Conservation (phyloP, 164 flowering plant genomes). For the Chloranthus sessilifolius region DNA sequence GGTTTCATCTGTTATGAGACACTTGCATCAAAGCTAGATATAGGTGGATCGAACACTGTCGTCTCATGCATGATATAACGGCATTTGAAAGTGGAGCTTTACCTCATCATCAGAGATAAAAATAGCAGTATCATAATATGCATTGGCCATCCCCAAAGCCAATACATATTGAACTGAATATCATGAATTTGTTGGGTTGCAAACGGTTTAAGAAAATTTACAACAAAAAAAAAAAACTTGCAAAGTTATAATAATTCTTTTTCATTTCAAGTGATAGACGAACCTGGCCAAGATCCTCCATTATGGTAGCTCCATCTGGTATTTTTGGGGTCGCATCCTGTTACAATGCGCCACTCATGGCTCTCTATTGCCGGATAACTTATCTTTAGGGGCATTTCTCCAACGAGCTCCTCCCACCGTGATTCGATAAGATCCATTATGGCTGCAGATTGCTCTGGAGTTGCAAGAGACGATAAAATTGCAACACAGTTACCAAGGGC, state of each 20-base stretch:
- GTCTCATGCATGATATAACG: too few relatives aligned
- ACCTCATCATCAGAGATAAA: too few relatives aligned
- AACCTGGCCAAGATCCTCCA: constrained; percentile 31
- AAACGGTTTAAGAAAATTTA: too few relatives aligned
- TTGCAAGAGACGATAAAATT: constrained; percentile 23
- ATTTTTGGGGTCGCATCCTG: constrained; percentile 26
- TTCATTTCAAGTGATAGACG: not conserved
- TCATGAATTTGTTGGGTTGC: too few relatives aligned
- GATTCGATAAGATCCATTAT: constrained; percentile 25
- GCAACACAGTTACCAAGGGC: constrained; percentile 25
- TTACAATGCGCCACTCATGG: constrained; percentile 23
- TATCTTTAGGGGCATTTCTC: constrained; percentile 23
- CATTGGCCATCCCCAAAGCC: too few relatives aligned
- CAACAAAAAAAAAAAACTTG: not conserved
- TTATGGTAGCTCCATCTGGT: constrained; percentile 30
- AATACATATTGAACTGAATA: too few relatives aligned
- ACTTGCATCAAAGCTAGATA: too few relatives aligned
- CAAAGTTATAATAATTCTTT: too few relatives aligned
- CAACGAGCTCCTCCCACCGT: constrained; percentile 22
- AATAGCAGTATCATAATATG: too few relatives aligned
- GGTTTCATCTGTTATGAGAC: too few relatives aligned
- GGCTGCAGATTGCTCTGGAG: constrained; percentile 25
- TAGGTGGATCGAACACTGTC: too few relatives aligned
- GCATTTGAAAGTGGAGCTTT: too few relatives aligned
- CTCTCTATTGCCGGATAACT: constrained; percentile 21